Base-by-base conservation (phyloP, 1,139 yeast genomes). In the Blastobotrys buckinghamii region DNA sequence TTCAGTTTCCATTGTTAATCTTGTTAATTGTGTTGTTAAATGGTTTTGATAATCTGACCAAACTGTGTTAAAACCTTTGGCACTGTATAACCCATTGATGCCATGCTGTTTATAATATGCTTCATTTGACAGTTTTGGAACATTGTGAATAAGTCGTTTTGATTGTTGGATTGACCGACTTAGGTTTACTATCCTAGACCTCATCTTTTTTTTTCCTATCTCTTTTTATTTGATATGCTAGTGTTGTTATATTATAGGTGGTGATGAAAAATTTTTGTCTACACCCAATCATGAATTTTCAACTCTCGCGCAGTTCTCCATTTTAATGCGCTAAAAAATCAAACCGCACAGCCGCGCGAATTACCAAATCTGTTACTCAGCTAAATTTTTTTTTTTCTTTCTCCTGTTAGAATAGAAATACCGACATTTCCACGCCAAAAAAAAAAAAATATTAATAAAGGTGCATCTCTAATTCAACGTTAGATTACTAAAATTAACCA, bases 11-110 rank as follows among this genome's bases (percentile, higher is more conserved):
- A 62, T 79, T 1, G 96, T 86, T 51, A 79, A 74, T 53, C 83
- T 69, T n/a, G 89, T 77, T 54, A 92, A 74, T 55, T 83, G 82
- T 53, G 79, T 76, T 29, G 88, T 78, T 45, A 88, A 70, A 55
- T 71, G 79, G 50, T 73, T 74, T 67, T 90, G 98, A 66, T 87
- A 83, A 51, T 89, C 85, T 6, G 71, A 69, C 97, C 97, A 92
- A 5, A 89, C 85, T 12, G 76, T 68, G 53, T 80, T 69, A 68
- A 82, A 86, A 26, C 90, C 96, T 49, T 73, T 63, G 2, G 84
- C 67, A 15, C 87, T 73, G 69, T 82, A 83, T 43, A 92, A 73
- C 1, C 92, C 92, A 43, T 79, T 77, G 48, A 90, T 77, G 20
- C 96, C 96, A 19, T 69, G 60, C 44, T 66, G 55, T 20, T 67